phyloP scores from a whole-genome alignment of 176 grass and related monocot species.

The Microstegium vimineum region DNA sequence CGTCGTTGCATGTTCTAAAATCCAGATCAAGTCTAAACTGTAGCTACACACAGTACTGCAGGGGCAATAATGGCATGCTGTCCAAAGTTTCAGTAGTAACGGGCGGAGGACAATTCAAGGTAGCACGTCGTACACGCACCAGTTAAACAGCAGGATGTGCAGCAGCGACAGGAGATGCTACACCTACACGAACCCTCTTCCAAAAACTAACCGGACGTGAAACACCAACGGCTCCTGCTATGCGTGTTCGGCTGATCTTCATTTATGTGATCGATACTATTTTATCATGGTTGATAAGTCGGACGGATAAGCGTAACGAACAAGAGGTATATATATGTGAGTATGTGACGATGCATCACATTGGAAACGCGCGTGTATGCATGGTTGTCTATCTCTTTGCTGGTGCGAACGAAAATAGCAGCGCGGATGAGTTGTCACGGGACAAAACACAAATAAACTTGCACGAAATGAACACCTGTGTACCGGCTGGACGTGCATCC shows the following conservation, averaged over 20 bases:
- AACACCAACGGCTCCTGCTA: not conserved
- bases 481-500: too few relatives aligned
- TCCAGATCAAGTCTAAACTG: not conserved
- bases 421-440: not conserved
- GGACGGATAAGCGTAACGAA: too few relatives aligned
- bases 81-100: not conserved
- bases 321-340: too few relatives aligned
- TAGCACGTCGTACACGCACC: not conserved
- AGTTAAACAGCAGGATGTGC: too few relatives aligned
- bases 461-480: not conserved
- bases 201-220: not conserved
- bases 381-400: not conserved
- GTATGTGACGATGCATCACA: too few relatives aligned
- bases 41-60: too few relatives aligned
- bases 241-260: too few relatives aligned
- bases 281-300: too few relatives aligned
- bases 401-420: slow-evolving; percentile 21
- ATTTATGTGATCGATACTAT: too few relatives aligned
- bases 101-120: not conserved
- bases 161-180: not conserved
- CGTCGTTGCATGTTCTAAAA: not conserved
- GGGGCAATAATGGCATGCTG: not conserved
- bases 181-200: too few relatives aligned
- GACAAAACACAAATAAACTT: slow-evolving; percentile 33
- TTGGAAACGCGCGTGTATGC: not conserved